Percentiles rank a stretch among this genome's conserved stretches.
These are phyloP conservation scores for Kwoniella newhampshirensis DNA, from an alignment of 768 basidiomycete genomes.

Conservation along the genomic window DNA sequence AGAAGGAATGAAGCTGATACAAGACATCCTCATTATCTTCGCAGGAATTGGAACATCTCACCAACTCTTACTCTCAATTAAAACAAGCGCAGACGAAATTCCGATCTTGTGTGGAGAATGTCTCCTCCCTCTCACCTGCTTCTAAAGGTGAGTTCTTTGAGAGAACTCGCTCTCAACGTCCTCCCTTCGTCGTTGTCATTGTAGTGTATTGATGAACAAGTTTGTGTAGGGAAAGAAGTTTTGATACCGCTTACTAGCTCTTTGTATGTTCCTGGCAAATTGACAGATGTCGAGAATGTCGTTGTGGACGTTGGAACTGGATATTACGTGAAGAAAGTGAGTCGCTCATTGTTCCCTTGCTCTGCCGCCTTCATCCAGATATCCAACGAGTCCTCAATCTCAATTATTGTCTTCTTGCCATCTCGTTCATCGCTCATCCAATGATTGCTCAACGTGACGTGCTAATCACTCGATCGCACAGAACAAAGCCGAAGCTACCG, in stretches of 20 bases:
- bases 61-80: slow-evolving; percentile 85
- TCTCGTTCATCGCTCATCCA: not conserved
- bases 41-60: slow-evolving; percentile 88
- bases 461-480: slow-evolving; percentile 47
- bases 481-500: slow-evolving; percentile 75
- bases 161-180: no score
- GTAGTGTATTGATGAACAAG: not conserved
- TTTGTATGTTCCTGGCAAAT: slow-evolving; percentile 88
- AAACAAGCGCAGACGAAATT: slow-evolving; percentile 93
- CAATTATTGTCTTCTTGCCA: not conserved
- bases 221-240: slow-evolving; percentile 70
- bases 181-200: no score
- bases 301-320: slow-evolving; percentile 95
- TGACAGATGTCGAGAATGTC: slow-evolving; percentile 78
- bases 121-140: slow-evolving; percentile 68
- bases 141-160: slow-evolving; percentile 57
- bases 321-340: slow-evolving; percentile 91
- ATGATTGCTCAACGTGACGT: not conserved
- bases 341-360: slow-evolving; percentile 17
- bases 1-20: not conserved
- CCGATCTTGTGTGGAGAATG: slow-evolving; percentile 77
- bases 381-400: no score
- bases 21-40: not conserved
- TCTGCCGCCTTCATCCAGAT: not conserved
- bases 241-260: slow-evolving; percentile 92